Evolutionary conservation across 345 rosid genomes (phyloP).

Genomic region (Lepidium sativum): DNA sequence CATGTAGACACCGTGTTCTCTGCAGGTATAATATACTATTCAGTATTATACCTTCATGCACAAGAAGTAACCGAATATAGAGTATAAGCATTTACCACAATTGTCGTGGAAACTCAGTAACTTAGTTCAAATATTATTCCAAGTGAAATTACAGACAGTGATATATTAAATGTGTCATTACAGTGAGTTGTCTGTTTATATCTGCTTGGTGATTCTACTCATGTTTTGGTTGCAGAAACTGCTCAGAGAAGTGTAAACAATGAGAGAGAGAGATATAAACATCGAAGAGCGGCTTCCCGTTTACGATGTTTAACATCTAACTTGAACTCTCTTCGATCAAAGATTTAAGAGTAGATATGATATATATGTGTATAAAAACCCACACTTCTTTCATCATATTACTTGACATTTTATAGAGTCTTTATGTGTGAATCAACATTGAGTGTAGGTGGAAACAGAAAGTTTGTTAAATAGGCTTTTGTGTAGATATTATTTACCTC

Average conservation of each 20-base stretch:
- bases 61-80: not conserved
- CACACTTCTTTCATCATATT: not conserved
- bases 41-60: not conserved
- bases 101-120: not conserved
- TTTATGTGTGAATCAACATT: conserved; percentile 11
- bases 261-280: too few relatives aligned
- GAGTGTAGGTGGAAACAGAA: not conserved
- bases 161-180: not conserved
- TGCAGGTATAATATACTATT: conserved; percentile 52
- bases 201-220: not conserved
- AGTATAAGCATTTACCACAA: not conserved
- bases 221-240: conserved; percentile 49
- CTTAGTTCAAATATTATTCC: not conserved
- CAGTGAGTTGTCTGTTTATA: not conserved
- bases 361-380: not conserved
- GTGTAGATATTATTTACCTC: not conserved
- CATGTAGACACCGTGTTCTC: conserved; percentile 86
- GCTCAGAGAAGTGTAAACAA: conserved; percentile 89
- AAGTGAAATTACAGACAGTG: not conserved
- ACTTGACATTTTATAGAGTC: not conserved
- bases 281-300: conserved; percentile 79
- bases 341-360: not conserved
- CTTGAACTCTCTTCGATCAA: conserved; percentile 4
- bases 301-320: conserved; percentile 63
- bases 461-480: not conserved